Base-by-base conservation (phyloP, 495 filamentous ascomycete genomes). In the Aspergillus campestris region DNA sequence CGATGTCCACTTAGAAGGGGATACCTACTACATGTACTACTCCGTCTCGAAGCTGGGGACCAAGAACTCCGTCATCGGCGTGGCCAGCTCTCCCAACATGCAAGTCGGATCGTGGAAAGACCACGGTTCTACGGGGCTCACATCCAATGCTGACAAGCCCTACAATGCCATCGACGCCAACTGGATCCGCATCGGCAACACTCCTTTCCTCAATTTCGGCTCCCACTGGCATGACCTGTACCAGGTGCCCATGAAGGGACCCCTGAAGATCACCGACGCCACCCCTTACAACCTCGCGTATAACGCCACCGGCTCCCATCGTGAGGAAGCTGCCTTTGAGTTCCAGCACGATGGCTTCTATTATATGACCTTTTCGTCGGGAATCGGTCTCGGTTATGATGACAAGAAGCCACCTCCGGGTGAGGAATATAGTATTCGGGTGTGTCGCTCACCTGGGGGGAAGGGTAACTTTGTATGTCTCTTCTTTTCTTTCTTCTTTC, bases 151-250 rank as follows among this genome's bases (percentile, higher is more conserved):
- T 2, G 59, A 57, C 40, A 69, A 61, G 41, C 44, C 61, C 3
- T 86, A 82, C 67, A 87, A 88, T 55, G 76, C 82, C 31, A 89
- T 89, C 48, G 85, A 89, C 55, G 62, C 72, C 3, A 83, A 83
- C 60, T 68, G 83, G 31, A 62, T 84, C 53, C 65, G 53, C 10
- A 59, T 66, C 9, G 64, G 58, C 30, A 67, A 65, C 40, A 58
- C 57, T 6, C 69, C 75, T 39, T 74, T 74, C 47, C 67, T 89
- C 33, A 79, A 71, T 44, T 89, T 82, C 35, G 84, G 84, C 12
- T 78, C 72, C 24, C 89, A 82, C 69, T 89, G 83, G 83, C 59
- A 70, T 7, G 80, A 80, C 45, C 67, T 86, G 40, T 79, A 74
- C 65, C 82, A 84, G 57, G 77, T 79, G 7, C 51, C 67, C 8